Evolutionary conservation across 768 basidiomycete species (phyloP).

Genomic region (Boletus rufocinnamomeus): DNA sequence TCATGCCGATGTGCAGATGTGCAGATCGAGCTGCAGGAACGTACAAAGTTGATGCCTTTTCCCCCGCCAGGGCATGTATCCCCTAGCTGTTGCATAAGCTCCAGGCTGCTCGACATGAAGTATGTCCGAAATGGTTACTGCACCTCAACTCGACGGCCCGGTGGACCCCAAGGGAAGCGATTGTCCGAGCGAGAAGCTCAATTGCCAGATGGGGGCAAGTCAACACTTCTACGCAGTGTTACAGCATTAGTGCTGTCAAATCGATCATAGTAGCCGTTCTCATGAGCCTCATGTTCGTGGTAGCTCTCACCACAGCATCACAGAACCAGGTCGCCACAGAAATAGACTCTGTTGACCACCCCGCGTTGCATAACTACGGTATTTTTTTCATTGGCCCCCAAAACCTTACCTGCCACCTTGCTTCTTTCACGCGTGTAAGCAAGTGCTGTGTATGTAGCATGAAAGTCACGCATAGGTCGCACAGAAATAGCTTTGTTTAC

Average conservation of each 20-base stretch:
- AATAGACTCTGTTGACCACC: not conserved
- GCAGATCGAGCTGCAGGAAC: not conserved
- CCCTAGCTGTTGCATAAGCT: not conserved
- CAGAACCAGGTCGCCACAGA: not conserved
- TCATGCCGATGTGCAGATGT: not conserved
- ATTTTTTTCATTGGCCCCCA: not conserved
- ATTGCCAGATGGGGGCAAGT: not conserved
- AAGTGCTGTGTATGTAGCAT: not conserved
- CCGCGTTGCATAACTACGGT: not conserved
- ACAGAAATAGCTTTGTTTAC: not conserved
- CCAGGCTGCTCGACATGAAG: not conserved
- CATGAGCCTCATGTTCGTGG: not conserved
- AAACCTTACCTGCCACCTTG: not conserved
- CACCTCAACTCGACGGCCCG: not conserved
- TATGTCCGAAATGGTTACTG: not conserved
- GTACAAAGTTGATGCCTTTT: too few species aligned
- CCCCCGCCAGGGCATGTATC: not conserved
- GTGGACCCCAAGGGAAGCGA: not conserved
- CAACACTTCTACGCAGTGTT: too few species aligned
- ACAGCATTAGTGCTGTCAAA: not conserved
- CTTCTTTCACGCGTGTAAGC: constrained; percentile 8
- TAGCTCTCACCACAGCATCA: not conserved
- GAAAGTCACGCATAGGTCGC: not conserved
- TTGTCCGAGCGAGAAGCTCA: not conserved
- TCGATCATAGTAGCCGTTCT: not conserved